A percentile compares a stretch with the other conserved stretches of the same genome.
phyloP scores from a whole-genome alignment of 179 eudicot species.

The Spinacia oleracea region DNA sequence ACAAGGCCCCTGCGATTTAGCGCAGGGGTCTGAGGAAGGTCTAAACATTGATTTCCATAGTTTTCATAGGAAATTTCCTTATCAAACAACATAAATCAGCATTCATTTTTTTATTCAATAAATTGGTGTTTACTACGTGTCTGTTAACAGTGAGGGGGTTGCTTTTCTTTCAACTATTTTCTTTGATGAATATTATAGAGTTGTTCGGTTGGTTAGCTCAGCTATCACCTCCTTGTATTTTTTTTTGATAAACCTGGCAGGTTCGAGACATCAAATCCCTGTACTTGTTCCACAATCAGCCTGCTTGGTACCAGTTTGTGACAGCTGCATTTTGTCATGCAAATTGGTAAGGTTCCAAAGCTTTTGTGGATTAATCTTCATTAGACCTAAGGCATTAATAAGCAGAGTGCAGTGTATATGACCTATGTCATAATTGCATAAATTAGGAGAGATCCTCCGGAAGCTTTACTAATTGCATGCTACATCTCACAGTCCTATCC shows the following conservation, averaged over 20 bases:
- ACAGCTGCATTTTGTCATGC: constrained; percentile 98
- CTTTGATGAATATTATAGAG: neutral
- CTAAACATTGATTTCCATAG: constrained; percentile 1
- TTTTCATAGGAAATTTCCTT: neutral
- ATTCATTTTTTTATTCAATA: neutral
- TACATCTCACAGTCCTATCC: neutral
- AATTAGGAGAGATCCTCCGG: constrained; percentile 3
- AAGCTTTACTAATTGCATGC: neutral
- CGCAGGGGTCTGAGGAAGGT: no score
- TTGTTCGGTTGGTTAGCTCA: neutral
- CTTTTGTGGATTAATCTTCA: neutral
- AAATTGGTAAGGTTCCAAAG: constrained; percentile 63
- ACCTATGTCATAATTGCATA: neutral
- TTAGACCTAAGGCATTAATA: constrained; percentile 10
- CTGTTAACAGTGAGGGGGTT: neutral
- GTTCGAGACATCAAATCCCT: constrained; percentile 62
- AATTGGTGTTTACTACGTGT: neutral
- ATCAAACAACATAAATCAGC: neutral
- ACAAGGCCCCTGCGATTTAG: no score
- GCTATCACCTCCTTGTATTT: neutral
- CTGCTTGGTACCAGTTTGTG: constrained; percentile 94
- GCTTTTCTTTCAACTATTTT: neutral
- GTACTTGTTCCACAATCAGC: constrained; percentile 76
- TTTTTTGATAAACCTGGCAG: constrained; percentile 39
- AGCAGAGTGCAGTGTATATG: neutral